These are phyloP conservation scores for Fusarium dimerum DNA, from an alignment of 2,329 filamentous ascomycete genomes.

Conservation along the genomic window DNA sequence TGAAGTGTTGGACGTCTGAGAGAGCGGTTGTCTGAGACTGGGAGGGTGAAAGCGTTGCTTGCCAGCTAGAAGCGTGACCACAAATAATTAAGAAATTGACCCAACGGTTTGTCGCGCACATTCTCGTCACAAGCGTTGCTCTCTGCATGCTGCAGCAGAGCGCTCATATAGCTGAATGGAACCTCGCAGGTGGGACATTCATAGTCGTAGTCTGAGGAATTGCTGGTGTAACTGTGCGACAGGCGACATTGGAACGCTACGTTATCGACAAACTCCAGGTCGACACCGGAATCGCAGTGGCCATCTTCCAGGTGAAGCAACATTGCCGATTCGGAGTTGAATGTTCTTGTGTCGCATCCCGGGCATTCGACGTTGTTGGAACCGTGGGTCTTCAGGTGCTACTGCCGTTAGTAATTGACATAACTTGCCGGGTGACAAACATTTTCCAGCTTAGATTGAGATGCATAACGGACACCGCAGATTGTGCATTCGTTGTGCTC, in stretches of 20 bases:
- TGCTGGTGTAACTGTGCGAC: constrained; percentile 19
- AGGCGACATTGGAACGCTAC: constrained; percentile 9
- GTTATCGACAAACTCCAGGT: constrained; percentile 2
- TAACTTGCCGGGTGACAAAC: too few relatives aligned
- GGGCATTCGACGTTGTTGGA: constrained; percentile 13
- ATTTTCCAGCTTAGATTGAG: too few relatives aligned
- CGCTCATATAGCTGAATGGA: constrained; percentile 14
- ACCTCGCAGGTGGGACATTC: constrained; percentile 18
- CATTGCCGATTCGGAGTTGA: constrained; percentile 22
- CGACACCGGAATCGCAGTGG: constrained; percentile 14
- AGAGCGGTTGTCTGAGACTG: too few relatives aligned
- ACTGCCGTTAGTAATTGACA: too few relatives aligned
- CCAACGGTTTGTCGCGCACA: too few relatives aligned
- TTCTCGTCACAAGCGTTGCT: constrained; percentile 19
- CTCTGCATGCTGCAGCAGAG: constrained; percentile 26
- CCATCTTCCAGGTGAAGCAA: constrained; percentile 28
- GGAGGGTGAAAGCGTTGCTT: too few relatives aligned
- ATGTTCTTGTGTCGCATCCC: constrained; percentile 14
- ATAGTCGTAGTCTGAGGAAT: constrained; percentile 8
- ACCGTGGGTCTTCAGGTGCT: constrained; percentile 5
- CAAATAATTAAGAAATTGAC: too few relatives aligned
- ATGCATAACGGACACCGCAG: too few relatives aligned
- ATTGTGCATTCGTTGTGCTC: too few relatives aligned
- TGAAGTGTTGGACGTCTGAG: too few relatives aligned
- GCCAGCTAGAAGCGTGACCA: too few relatives aligned